phyloP scores from a whole-genome alignment of 176 grass and related monocot species.

The Avena insularis region DNA sequence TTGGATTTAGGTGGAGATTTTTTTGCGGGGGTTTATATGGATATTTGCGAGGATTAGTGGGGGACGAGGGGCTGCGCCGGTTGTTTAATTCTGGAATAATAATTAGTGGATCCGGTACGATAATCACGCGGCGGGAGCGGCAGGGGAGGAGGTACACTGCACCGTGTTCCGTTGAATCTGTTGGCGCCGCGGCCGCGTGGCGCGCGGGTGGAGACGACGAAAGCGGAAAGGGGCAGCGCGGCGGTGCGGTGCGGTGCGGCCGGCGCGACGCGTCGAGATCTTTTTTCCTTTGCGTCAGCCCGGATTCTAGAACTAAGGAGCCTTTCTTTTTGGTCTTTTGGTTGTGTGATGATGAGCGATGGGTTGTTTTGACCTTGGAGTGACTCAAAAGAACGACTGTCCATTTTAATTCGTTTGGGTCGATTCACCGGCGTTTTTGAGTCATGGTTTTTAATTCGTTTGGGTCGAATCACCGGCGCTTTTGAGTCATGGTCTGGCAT shows the following conservation, averaged over 20 bases:
- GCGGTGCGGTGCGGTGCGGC: neutral
- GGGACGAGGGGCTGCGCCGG: neutral
- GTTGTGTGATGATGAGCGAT: too few relatives aligned
- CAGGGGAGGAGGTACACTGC: neutral
- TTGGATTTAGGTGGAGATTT: neutral
- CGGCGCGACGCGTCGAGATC: constrained; percentile 15
- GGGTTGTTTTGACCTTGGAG: too few relatives aligned
- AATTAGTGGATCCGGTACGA: neutral
- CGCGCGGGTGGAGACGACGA: neutral
- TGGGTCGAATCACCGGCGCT: too few relatives aligned
- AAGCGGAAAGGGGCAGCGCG: neutral
- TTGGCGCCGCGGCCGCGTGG: constrained; percentile 23
- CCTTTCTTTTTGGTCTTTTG: too few relatives aligned
- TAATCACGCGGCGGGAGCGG: neutral
- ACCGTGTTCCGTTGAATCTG: constrained; percentile 3
- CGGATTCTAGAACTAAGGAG: neutral
- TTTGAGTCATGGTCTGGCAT: too few relatives aligned
- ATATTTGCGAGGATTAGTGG: constrained; percentile 36
- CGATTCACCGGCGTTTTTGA: too few relatives aligned
- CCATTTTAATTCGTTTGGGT: too few relatives aligned
- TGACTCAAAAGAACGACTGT: too few relatives aligned
- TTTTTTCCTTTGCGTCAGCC: neutral
- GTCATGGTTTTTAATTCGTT: too few relatives aligned
- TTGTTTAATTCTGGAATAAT: neutral
- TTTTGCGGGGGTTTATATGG: constrained; percentile 21